Conservation (phyloP, 257 asterid genomes). For the Przewalskia tangutica region DNA sequence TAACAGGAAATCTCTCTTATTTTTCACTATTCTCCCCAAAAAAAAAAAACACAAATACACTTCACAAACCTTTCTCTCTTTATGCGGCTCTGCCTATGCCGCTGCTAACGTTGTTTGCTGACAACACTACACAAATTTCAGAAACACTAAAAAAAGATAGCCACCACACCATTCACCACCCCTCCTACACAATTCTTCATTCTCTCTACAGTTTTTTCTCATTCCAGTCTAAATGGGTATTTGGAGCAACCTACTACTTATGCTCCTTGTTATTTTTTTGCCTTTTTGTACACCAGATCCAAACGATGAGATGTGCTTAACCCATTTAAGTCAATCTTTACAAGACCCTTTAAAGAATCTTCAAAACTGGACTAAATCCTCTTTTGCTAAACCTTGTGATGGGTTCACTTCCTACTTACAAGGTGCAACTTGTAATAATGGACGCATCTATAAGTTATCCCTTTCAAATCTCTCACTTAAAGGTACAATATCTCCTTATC, state of each 20-base stretch:
- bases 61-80: not conserved
- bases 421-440: constrained; percentile 94
- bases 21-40: not conserved
- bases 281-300: constrained; percentile 56
- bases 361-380: constrained; percentile 63
- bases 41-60: not conserved
- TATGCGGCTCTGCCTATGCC: constrained; percentile 5
- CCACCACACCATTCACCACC: not conserved
- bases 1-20: not conserved
- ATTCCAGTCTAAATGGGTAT: constrained; percentile 23
- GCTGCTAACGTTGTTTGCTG: constrained; percentile 8
- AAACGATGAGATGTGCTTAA: constrained; percentile 65
- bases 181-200: not conserved
- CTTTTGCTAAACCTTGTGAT: constrained; percentile 61
- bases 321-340: constrained; percentile 52
- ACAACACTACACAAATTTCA: constrained; percentile 8
- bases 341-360: constrained; percentile 53
- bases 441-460: constrained; percentile 77
- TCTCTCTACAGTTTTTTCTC: not conserved
- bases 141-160: not conserved
- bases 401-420: constrained; percentile 65
- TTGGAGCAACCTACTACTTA: constrained; percentile 12
- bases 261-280: constrained; percentile 19
- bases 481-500: constrained; percentile 82
- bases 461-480: constrained; percentile 55